Evolutionary conservation across 192 early-diverging fungal species (phyloP).

Genomic region (Coemansia erecta): DNA sequence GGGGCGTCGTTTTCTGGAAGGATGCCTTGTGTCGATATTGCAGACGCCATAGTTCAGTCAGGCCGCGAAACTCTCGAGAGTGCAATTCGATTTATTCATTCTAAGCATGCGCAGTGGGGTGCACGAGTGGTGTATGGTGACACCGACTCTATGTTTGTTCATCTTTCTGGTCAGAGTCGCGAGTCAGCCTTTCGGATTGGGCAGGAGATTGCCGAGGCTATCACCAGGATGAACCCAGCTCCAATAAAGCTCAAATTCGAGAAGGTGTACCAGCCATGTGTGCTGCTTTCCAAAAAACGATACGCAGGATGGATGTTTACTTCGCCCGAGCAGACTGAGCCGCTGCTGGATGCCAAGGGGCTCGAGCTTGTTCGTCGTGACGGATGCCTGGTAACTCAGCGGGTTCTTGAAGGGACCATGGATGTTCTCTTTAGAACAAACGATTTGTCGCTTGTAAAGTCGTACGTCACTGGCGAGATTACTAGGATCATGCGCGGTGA

Average conservation of each 20-base stretch:
- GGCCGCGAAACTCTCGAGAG: conserved; percentile 81
- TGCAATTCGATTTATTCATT: conserved; percentile 66
- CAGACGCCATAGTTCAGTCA: conserved; percentile 87
- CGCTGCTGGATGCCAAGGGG: conserved; percentile 90
- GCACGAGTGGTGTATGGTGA: conserved; percentile 90
- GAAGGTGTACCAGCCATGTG: conserved; percentile 87
- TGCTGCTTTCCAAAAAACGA: conserved; percentile 90
- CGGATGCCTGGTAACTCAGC: conserved; percentile 74
- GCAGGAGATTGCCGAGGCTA: conserved; percentile 70
- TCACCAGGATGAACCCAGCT: conserved; percentile 71
- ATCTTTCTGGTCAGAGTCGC: conserved; percentile 63
- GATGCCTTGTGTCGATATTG: conserved; percentile 88
- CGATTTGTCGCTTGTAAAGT: conserved; percentile 78
- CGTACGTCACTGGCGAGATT: conserved; percentile 70
- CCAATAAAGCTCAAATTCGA: conserved; percentile 94
- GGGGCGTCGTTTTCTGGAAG: conserved; percentile 82
- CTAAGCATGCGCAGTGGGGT: conserved; percentile 58
- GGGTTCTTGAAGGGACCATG: conserved; percentile 73
- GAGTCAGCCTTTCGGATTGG: conserved; percentile 80
- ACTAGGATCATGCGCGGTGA: conserved; percentile 66
- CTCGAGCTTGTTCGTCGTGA: conserved; percentile 93
- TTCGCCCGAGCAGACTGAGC: conserved; percentile 58
- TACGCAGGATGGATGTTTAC: conserved; percentile 90
- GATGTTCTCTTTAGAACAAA: conserved; percentile 78
- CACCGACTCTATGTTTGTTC: conserved; percentile 90